Evolutionary conservation across 441 rosid genomes (phyloP).

Genomic region (Adansonia grandidieri): DNA sequence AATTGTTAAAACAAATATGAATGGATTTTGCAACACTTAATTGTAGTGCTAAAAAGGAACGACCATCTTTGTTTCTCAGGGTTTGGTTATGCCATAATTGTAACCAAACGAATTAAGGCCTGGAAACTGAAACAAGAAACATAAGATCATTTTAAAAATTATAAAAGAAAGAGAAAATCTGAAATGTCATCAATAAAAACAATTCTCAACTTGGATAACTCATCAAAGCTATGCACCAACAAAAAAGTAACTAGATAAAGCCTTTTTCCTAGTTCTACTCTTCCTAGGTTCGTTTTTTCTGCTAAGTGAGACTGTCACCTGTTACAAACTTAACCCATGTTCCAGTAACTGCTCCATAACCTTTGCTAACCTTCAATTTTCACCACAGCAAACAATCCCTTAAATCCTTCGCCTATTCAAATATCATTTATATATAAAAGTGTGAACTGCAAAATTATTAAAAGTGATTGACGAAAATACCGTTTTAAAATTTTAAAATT

Average conservation of each 20-base stretch:
- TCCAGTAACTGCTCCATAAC: conserved; percentile 12
- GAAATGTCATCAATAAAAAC: conserved; percentile 12
- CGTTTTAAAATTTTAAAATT: no score
- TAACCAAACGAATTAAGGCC: conserved; percentile 18
- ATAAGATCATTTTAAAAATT: neutral
- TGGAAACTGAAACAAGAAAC: conserved; percentile 15
- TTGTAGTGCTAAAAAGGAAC: neutral
- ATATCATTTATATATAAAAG: no score
- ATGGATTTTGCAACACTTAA: neutral
- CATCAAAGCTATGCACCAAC: neutral
- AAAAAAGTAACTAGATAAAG: neutral
- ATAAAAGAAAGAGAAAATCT: neutral
- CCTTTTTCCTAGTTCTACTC: conserved; percentile 9
- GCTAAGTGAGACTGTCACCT: conserved; percentile 5
- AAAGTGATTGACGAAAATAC: no score
- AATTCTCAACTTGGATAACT: neutral
- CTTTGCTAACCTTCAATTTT: conserved; percentile 22
- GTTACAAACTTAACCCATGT: conserved; percentile 20
- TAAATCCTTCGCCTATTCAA: conserved; percentile 27
- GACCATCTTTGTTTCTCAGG: neutral
- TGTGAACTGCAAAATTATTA: no score
- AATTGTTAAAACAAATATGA: conserved; percentile 5
- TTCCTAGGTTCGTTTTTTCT: conserved; percentile 13
- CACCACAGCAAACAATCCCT: conserved; percentile 24
- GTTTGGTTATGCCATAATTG: neutral